Evolutionary conservation across 768 basidiomycete genomes (phyloP), one percentile per base, ranked within the genome.

Genomic region (Termitomyces sp.): DNA sequence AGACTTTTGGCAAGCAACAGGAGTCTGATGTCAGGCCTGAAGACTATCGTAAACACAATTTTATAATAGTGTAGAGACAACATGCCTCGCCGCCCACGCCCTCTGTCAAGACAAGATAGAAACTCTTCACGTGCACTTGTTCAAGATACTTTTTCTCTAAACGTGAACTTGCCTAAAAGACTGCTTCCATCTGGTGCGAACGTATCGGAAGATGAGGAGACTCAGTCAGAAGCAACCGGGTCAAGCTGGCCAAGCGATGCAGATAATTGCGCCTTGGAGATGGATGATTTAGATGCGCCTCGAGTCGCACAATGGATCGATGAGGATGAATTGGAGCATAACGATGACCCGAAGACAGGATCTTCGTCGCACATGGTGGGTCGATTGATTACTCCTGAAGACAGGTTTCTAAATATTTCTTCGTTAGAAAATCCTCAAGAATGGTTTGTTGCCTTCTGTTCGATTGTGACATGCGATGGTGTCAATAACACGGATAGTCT

Each of bases 251-350:
- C 59, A 31, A 65, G 61, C 10, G 67, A 67, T 18, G 70, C 61
- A 41, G 64, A 63, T 27, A 67, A 61, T 37, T 65, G 61, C 26
- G 67, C 59, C 49, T 61, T 27, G 56, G 69, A 44, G 57, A 22
- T 9, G 49, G 61, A 59, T 48, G n/a, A 8, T 13, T 67, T 70
- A 5, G 85, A 87, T 65, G 74, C 73, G 2, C 83, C 84, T 8
- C 75, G 85, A n/a, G 72, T 85, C 27, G 79, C 77, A 14, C 84
- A 83, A 62, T 88, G 85, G 84, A 72, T 79, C 4, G 83, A 80
- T 44, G 82, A 83, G 32, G 76, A 76, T 46, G 73, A 71, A 48
- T 67, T 76, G 47, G 70, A 65, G 68, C 70, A 71, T 2, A 72
- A 67, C 20, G 76, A 74, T 26, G 62, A 60, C 5, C 60, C 64